Evolutionary conservation across 495 filamentous ascomycete species (phyloP).

Genomic region (Podospora tetraspora): DNA sequence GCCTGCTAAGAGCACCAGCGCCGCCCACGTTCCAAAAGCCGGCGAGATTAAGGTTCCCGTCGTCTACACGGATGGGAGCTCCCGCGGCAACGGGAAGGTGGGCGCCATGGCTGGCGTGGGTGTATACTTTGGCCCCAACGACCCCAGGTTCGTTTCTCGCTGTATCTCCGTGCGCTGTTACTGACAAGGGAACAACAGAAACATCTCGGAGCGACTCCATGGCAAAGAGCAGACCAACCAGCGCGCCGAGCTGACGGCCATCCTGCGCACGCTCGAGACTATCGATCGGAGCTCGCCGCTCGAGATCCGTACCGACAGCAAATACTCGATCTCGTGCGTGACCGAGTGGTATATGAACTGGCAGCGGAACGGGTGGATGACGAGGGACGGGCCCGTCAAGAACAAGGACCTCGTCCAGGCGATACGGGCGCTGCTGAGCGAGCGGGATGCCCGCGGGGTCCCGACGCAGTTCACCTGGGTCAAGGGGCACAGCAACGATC

Average conservation of each 20-base stretch:
- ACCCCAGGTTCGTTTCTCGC: conserved; percentile 54
- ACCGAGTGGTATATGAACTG: conserved; percentile 79
- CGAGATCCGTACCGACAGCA: conserved; percentile 74
- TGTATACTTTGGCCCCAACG: conserved; percentile 75
- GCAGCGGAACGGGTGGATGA: conserved; percentile 76
- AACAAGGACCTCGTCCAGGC: conserved; percentile 79
- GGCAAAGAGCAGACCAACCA: conserved; percentile 85
- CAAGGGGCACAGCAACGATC: conserved; percentile 67
- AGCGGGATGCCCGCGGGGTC: conserved; percentile 54
- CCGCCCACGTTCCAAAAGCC: conserved; percentile 36
- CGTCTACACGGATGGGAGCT: conserved; percentile 89
- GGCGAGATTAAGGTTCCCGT: conserved; percentile 47
- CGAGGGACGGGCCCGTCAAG: conserved; percentile 60
- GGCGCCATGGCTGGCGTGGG: conserved; percentile 77
- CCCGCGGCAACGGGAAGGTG: conserved; percentile 66
- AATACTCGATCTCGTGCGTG: conserved; percentile 86
- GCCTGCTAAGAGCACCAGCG: background rate
- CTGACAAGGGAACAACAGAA: conserved; percentile 33
- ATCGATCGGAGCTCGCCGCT: conserved; percentile 50
- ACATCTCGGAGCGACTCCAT: conserved; percentile 74
- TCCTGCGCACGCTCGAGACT: conserved; percentile 75
- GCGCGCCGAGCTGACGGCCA: conserved; percentile 86
- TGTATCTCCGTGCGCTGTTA: background rate
- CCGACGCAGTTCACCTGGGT: conserved; percentile 77
- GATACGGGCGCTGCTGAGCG: conserved; percentile 66